Conservation (phyloP, 768 basidiomycete genomes). For the Kondoa malvinella region DNA sequence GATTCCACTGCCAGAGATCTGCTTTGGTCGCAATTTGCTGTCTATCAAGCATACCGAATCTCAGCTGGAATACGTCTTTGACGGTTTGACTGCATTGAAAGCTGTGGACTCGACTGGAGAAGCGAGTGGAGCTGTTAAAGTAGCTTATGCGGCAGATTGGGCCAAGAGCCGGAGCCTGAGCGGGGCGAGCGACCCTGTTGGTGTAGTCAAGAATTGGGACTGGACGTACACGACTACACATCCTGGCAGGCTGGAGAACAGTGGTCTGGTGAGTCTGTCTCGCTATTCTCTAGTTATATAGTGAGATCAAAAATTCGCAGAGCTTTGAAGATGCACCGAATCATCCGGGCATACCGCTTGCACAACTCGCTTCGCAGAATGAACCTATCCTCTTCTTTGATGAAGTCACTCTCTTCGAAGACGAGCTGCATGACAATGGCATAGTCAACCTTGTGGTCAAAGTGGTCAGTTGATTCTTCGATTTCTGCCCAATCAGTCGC, state of each 20-base stretch:
- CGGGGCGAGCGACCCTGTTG: background rate
- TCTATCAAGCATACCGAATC: constrained; percentile 48
- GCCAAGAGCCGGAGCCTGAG: constrained; percentile 50
- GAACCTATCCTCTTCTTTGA: constrained; percentile 98
- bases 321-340: constrained; percentile 35
- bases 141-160: constrained; percentile 90
- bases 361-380: constrained; percentile 56
- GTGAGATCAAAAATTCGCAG: background rate
- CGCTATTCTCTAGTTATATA: background rate
- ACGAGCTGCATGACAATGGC: constrained; percentile 94
- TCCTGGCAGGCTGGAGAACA: constrained; percentile 37
- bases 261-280: constrained; percentile 2
- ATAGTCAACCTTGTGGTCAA: constrained; percentile 65
- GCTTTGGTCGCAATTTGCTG: constrained; percentile 70
- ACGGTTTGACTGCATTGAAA: constrained; percentile 48
- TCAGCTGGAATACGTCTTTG: constrained; percentile 51
- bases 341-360: constrained; percentile 49
- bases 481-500: too few species aligned
- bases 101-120: constrained; percentile 55
- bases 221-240: constrained; percentile 96
- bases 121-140: constrained; percentile 83
- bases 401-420: constrained; percentile 83
- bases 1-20: constrained; percentile 89
- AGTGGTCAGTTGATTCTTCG: constrained; percentile 50
- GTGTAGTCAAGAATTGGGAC: constrained; percentile 59